Conservation (phyloP, 2,329 filamentous ascomycete species). For the Coniosporium tulheliwenetii region DNA sequence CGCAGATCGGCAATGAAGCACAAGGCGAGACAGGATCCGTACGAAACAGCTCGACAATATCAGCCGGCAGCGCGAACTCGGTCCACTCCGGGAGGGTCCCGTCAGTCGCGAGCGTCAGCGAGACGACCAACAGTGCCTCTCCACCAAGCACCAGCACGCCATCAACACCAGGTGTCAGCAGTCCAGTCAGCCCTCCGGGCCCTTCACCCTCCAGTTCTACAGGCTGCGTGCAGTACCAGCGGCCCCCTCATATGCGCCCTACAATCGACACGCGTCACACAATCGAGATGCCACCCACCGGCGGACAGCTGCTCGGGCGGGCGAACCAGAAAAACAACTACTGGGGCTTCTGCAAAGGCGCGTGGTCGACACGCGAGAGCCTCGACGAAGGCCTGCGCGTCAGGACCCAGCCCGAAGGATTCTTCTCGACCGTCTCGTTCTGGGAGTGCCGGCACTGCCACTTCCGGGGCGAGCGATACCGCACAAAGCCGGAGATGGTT, state of each 20-base stretch:
- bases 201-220: too few species aligned
- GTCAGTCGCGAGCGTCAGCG: background rate
- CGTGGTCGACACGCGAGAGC: conserved; percentile 21
- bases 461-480: conserved; percentile 15
- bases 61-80: too few species aligned
- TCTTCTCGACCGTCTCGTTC: conserved; percentile 17
- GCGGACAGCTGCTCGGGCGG: conserved; percentile 16
- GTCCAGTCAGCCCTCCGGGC: too few species aligned
- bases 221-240: too few species aligned
- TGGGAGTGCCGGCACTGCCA: conserved; percentile 20
- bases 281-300: too few species aligned
- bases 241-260: too few species aligned
- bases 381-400: conserved; percentile 14
- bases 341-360: conserved; percentile 29
- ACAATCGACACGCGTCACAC: too few species aligned
- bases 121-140: background rate
- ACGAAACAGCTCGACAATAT: too few species aligned
- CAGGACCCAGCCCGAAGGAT: conserved; percentile 15
- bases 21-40: too few species aligned
- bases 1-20: too few species aligned
- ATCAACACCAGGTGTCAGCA: too few species aligned
- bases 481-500: conserved; percentile 11
- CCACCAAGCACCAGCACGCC: background rate
- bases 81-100: background rate
- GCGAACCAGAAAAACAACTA: conserved; percentile 21